phyloP scores from a whole-genome alignment of 192 early-diverging fungal genomes.

The Podila minutissima region DNA sequence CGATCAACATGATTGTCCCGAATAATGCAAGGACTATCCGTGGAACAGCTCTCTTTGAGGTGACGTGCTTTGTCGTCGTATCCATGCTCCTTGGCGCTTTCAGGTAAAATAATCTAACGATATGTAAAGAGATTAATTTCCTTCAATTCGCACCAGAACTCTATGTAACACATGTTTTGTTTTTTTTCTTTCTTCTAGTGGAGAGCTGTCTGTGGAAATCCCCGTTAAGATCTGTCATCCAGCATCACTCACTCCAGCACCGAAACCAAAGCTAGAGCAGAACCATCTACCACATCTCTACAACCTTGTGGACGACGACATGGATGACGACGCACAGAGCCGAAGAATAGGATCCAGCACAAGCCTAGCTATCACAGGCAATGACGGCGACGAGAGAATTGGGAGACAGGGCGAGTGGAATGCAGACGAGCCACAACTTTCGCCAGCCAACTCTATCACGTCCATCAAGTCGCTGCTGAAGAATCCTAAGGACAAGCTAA shows the following conservation, averaged over 20 bases:
- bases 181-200: slow-evolving; percentile 42
- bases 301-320: slow-evolving; percentile 52
- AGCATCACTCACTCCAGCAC: slow-evolving; percentile 58
- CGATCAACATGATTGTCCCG: slow-evolving; percentile 65
- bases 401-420: slow-evolving; percentile 35
- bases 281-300: slow-evolving; percentile 53
- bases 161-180: not conserved
- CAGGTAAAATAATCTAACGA: slow-evolving; percentile 23
- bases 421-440: slow-evolving; percentile 25
- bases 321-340: slow-evolving; percentile 25
- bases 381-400: not conserved
- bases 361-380: not conserved
- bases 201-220: slow-evolving; percentile 62
- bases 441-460: slow-evolving; percentile 45
- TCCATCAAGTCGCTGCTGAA: slow-evolving; percentile 30
- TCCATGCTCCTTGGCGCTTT: slow-evolving; percentile 56
- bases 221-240: slow-evolving; percentile 67
- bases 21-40: slow-evolving; percentile 63
- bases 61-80: slow-evolving; percentile 58
- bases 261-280: slow-evolving; percentile 46
- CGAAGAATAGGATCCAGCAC: slow-evolving; percentile 31
- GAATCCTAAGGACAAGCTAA: slow-evolving; percentile 38
- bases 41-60: slow-evolving; percentile 65
- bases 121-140: not conserved
- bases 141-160: not conserved